Evolutionary conservation across 768 basidiomycete genomes (phyloP), one percentile per base, ranked within the genome.

Genomic region (Nidularia pulvinata): DNA sequence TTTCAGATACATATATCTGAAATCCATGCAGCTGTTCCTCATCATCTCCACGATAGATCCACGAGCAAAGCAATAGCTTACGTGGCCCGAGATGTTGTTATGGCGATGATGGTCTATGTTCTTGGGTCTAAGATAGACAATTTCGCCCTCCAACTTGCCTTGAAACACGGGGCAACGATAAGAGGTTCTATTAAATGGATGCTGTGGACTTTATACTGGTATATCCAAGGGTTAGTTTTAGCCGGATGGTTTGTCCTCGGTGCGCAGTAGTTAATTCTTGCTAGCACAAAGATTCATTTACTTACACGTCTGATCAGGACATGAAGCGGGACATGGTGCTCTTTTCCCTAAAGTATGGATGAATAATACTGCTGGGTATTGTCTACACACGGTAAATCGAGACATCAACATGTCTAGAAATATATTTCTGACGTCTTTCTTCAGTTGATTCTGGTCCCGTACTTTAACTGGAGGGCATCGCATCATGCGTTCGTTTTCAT

Each of bases 391-490:
- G 1, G 78, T 80, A 59, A 39, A 72, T 55, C 4, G 25, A 25
- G 25, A 1, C 25, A 25, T 25, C 4, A 25, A 25, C 25, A 4
- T 25, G 25, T 4, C 4, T 25, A 25, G 25, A 25, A 25, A 25
- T 25, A 25, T 25, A 25, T 25, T 25, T 25, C 25, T 25, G 4
- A 25, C 25, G 25, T 25, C 25, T 25, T 51, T 57, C 13, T n/a
- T 22, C 13, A 83, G 69, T 77, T 77, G 54, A 67, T 86, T 36
- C 74, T 84, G 53, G 81, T 83, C 59, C 80, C 83, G 53, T 82
- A 89, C 75, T 76, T 86, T 73, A 69, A 87, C 65, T 87, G 90
- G 90, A 77, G 82, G 34, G 74, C 75, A n/a, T 72, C 75, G 4
- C 74, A 77, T 55, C 72, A 75, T 47, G 78, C 76, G 25, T 25